Evolutionary conservation across 352 stramenopile genomes (phyloP).

Genomic region (Bremia lactucae): DNA sequence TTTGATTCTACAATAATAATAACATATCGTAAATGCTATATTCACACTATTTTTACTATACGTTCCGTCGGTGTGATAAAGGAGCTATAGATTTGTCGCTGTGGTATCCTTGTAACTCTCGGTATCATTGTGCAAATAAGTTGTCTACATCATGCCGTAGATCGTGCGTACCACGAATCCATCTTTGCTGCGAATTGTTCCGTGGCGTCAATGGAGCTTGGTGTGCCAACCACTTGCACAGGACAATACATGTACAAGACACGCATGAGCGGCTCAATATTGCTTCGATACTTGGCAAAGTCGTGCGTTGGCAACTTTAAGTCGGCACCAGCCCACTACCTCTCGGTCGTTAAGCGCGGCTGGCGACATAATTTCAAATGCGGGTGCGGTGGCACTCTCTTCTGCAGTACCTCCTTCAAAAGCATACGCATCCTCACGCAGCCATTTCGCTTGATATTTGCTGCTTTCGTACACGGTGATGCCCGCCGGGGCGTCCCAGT

Average conservation of each 20-base stretch:
- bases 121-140: conserved; percentile 50
- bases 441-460: conserved; percentile 57
- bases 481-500: conserved; percentile 31
- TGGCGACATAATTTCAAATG: conserved; percentile 55
- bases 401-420: conserved; percentile 16
- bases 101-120: conserved; percentile 83
- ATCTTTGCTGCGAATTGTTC: conserved; percentile 73
- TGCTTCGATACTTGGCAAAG: too few species aligned
- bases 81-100: conserved; percentile 74
- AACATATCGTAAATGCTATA: too few species aligned
- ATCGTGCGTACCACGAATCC: conserved; percentile 80
- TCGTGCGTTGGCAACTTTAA: too few species aligned
- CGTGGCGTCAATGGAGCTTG: conserved; percentile 67
- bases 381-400: conserved; percentile 4
- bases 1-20: too few species aligned
- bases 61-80: conserved; percentile 81
- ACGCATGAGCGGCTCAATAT: conserved; percentile 51
- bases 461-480: conserved; percentile 49
- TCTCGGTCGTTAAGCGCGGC: too few species aligned
- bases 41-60: too few species aligned
- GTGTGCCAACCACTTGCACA: conserved; percentile 51
- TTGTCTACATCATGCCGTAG: conserved; percentile 85
- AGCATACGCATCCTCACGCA: conserved; percentile 66
- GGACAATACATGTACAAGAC: conserved; percentile 64
- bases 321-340: too few species aligned